Percentiles rank a stretch among this genome's conserved stretches.
phyloP scores from a whole-genome alignment of 129 eudicot genomes.

The Oenanthe sinensis region DNA sequence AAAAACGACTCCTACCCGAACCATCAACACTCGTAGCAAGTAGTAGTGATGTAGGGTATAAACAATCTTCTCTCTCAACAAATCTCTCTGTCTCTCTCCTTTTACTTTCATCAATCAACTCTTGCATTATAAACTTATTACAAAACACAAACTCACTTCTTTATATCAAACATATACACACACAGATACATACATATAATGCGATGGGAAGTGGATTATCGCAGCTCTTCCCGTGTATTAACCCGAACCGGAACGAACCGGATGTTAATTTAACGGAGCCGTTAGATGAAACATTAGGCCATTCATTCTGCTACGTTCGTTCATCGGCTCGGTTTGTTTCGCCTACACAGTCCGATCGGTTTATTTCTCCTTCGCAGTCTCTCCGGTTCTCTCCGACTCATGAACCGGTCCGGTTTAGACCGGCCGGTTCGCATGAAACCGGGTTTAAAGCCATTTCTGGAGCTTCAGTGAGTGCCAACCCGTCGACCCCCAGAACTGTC shows the following conservation, averaged over 20 bases:
- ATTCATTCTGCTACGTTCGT: slow-evolving; percentile 92
- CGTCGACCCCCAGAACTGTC: slow-evolving; percentile 73
- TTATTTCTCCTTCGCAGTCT: slow-evolving; percentile 74
- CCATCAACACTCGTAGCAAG: no score
- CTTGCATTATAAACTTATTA: not conserved
- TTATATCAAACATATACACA: not conserved
- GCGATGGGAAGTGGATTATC: slow-evolving; percentile 89
- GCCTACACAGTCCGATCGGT: slow-evolving; percentile 80
- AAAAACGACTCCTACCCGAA: no score
- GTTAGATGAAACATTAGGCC: slow-evolving; percentile 93
- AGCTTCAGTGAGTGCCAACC: slow-evolving; percentile 89
- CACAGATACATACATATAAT: slow-evolving; percentile 14
- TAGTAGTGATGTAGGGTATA: not conserved
- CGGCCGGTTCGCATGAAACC: slow-evolving; percentile 37
- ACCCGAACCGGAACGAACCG: slow-evolving; percentile 47
- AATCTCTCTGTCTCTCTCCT: not conserved
- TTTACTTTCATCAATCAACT: slow-evolving; percentile 8
- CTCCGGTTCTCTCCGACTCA: slow-evolving; percentile 64
- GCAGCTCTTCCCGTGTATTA: slow-evolving; percentile 74
- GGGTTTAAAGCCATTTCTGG: slow-evolving; percentile 84
- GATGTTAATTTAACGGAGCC: slow-evolving; percentile 46
- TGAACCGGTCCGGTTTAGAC: slow-evolving; percentile 33
- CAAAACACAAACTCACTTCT: slow-evolving; percentile 21
- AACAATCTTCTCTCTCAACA: not conserved
- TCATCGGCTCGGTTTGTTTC: slow-evolving; percentile 73